Base-by-base conservation (phyloP, 2,329 filamentous ascomycete species). In the Lanzia echinophila region DNA sequence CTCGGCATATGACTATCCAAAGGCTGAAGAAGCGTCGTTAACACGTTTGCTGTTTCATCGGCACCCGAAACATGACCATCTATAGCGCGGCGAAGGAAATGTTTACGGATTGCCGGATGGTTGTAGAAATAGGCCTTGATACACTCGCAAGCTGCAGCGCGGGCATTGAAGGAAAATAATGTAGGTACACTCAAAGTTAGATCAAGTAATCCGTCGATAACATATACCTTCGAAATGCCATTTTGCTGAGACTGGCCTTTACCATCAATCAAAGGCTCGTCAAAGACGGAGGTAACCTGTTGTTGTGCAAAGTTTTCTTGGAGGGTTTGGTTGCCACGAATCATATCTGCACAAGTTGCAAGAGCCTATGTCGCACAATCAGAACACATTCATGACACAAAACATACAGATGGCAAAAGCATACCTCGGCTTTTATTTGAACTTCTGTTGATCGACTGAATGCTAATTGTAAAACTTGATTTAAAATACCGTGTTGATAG, bases 221-320 rank as follows among this genome's bases (percentile, higher is more conserved):
- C 90, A 70, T 95, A 96, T 33, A 92, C 83, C 53, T 81, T 80
- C 13, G 77, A 72, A 10, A 76, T 69, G n/a, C 75, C 77, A 56
- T 82, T 82, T 57, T 68, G 72, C 41, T 67, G 63, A 20, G 67
- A 63, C 44, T 74, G 71, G 32, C 72, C 74, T 56, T 73, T 71
- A 53, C 60, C 62, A 59, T 50, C 63, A 38, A 41, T 67, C 47
- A 61, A 62, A 10, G 66, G 61, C 44, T 68, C 62, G 33, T 76
- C 73, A 45, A 81, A 67, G 10, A 85, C 78, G 28, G 82, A 79
- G 12, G 77, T 77, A 3, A 97, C 90, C 63, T 89, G 87, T 42
- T 95, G 78, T 64, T 94, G 87, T 4, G 90, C 92, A 68, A 99
- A 97, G 46, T 79, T 82, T 71, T 96, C 90, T 69, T 99, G 94